These are phyloP conservation scores for Myochromella boudieri DNA, from an alignment of 768 basidiomycete species.

Conservation along the genomic window DNA sequence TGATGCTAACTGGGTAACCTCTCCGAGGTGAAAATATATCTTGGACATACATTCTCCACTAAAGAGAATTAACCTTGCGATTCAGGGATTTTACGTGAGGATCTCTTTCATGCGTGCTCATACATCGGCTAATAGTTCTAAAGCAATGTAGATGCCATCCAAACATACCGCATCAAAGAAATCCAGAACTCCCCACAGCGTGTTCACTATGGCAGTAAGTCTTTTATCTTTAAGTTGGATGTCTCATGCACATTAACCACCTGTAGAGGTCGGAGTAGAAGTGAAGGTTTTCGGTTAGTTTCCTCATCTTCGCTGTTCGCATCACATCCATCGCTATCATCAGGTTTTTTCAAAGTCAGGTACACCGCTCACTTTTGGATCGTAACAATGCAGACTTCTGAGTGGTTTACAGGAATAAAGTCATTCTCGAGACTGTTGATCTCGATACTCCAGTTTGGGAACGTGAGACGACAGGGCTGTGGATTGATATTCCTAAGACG, in stretches of 20 bases:
- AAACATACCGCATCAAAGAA: slow-evolving; percentile 72
- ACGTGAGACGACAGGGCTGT: slow-evolving; percentile 69
- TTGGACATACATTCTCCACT: background rate
- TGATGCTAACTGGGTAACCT: slow-evolving; percentile 86
- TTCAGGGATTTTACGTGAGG: slow-evolving; percentile 76
- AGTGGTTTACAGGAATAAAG: slow-evolving; percentile 42
- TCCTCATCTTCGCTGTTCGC: slow-evolving; percentile 3
- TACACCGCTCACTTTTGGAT: slow-evolving; percentile 16
- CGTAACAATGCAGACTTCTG: background rate
- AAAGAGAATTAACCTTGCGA: background rate
- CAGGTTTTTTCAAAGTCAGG: slow-evolving; percentile 84
- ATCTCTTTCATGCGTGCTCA: slow-evolving; percentile 3
- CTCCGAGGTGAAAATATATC: slow-evolving; percentile 47
- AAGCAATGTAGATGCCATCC: slow-evolving; percentile 76
- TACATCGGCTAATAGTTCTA: background rate
- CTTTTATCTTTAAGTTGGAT: background rate
- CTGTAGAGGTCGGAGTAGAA: slow-evolving; percentile 57
- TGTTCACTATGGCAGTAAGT: slow-evolving; percentile 74
- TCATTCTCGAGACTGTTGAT: slow-evolving; percentile 75
- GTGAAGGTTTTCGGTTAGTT: slow-evolving; percentile 78
- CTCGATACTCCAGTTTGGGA: slow-evolving; percentile 78
- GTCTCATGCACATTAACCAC: no score
- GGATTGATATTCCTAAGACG: slow-evolving; percentile 70
- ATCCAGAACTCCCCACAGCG: slow-evolving; percentile 54
- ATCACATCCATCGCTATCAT: background rate